Percentiles rank a stretch among this genome's conserved stretches.
These are phyloP conservation scores for Microbotryum scabiosae DNA, from an alignment of 1,284 basidiomycete species.

Conservation along the genomic window DNA sequence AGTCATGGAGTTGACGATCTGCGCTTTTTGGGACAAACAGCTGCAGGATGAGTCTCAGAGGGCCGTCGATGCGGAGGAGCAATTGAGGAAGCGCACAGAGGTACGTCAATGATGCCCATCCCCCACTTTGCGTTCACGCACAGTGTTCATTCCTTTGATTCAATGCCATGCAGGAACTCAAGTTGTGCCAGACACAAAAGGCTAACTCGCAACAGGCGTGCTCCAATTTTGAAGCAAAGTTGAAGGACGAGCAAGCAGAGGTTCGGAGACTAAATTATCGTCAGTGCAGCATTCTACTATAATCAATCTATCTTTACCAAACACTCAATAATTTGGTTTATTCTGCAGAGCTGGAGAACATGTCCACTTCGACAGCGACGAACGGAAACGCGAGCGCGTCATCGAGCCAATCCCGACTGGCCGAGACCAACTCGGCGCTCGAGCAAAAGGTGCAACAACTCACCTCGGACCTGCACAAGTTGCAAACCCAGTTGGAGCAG, in stretches of 20 bases:
- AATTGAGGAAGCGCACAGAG: conserved; percentile 4
- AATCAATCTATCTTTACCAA: background rate
- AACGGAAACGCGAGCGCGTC: background rate
- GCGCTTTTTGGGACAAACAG: background rate
- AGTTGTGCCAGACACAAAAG: conserved; percentile 14
- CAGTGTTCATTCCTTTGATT: too few species aligned
- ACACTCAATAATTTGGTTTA: background rate
- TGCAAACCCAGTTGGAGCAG: conserved; percentile 5
- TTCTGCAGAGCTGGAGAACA: conserved; percentile 11
- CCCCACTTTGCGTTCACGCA: background rate
- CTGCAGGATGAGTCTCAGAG: conserved; percentile 6
- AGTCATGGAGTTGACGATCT: rapidly evolving
- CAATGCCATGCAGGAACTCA: conserved; percentile 6
- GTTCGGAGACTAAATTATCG: conserved; percentile 10
- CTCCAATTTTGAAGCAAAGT: background rate
- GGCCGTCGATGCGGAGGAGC: conserved; percentile 9
- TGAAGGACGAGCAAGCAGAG: conserved; percentile 11
- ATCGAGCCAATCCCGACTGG: background rate
- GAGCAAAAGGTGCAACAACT: conserved; percentile 15
- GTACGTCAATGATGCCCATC: background rate
- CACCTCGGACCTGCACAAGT: conserved; percentile 9
- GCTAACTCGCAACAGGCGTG: conserved; percentile 10
- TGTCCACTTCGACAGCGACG: background rate
- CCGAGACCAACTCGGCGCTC: conserved; percentile 12
- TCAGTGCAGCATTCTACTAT: background rate